Percentiles rank a stretch among this genome's conserved stretches.
Evolutionary conservation across 2,329 filamentous ascomycete species (phyloP).

Genomic region (Hymenoscyphus repandus): DNA sequence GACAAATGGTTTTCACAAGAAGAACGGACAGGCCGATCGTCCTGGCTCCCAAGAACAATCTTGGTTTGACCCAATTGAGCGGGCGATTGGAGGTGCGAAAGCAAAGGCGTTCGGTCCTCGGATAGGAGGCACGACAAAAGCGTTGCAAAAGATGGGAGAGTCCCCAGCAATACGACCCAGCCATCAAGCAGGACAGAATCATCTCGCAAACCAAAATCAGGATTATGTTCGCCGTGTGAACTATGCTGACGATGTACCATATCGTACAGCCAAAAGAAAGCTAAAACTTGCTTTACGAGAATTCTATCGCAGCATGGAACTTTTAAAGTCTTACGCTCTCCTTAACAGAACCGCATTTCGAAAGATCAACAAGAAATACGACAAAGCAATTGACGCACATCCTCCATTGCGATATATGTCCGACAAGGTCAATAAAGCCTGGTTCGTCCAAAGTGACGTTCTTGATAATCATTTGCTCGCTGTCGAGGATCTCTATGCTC

Average conservation of each 20-base stretch:
- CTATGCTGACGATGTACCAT: slow-evolving; percentile 62
- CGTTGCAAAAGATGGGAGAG: slow-evolving; percentile 46
- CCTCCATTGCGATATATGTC: slow-evolving; percentile 78
- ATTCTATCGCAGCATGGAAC: slow-evolving; percentile 85
- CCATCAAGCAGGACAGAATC: slow-evolving; percentile 33
- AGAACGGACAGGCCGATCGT: slow-evolving; percentile 10
- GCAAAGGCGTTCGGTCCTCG: slow-evolving; percentile 42
- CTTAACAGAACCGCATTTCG: slow-evolving; percentile 90
- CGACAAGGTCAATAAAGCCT: slow-evolving; percentile 83
- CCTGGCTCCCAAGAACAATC: slow-evolving; percentile 23
- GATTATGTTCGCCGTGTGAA: slow-evolving; percentile 45
- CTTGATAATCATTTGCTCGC: slow-evolving; percentile 74
- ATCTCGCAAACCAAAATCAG: slow-evolving; percentile 30
- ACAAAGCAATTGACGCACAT: slow-evolving; percentile 78
- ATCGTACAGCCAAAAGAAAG: slow-evolving; percentile 83
- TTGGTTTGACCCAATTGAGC: slow-evolving; percentile 47
- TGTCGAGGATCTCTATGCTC: slow-evolving; percentile 86
- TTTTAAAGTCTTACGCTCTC: slow-evolving; percentile 85
- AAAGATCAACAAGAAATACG: slow-evolving; percentile 98
- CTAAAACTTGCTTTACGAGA: slow-evolving; percentile 88
- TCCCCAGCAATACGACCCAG: slow-evolving; percentile 33
- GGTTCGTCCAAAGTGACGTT: slow-evolving; percentile 86
- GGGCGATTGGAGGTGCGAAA: slow-evolving; percentile 31
- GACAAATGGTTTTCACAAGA: slow-evolving; percentile 14
- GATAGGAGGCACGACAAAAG: slow-evolving; percentile 56